Evolutionary conservation across 1,284 basidiomycete genomes (phyloP).

Genomic region (Apiotrichum gamsii): DNA sequence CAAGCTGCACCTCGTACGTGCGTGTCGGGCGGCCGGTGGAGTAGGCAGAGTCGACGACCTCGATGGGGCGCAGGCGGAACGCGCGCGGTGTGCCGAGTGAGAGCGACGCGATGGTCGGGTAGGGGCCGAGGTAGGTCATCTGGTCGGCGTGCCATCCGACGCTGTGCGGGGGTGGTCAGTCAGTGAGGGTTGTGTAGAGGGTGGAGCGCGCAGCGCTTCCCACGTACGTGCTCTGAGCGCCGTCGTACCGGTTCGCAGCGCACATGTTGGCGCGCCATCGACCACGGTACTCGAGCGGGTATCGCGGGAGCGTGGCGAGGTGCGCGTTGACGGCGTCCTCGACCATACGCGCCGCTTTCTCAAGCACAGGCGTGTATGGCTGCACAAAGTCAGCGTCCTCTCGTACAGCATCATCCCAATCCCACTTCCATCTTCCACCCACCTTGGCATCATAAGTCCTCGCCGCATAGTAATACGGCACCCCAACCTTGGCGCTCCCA

Average conservation of each 20-base stretch:
- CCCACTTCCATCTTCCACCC: not conserved
- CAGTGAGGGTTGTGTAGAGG: too few relatives aligned
- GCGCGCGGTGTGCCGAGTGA: constrained; percentile 73
- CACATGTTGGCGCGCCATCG: constrained; percentile 83
- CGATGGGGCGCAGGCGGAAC: constrained; percentile 60
- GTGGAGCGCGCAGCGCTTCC: too few relatives aligned
- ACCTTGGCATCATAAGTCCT: constrained; percentile 14
- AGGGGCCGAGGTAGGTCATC: constrained; percentile 69
- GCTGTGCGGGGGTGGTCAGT: constrained; percentile 43
- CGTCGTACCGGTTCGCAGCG: constrained; percentile 82
- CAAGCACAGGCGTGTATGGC: constrained; percentile 64
- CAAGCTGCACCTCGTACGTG: constrained; percentile 75
- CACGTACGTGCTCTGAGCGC: constrained; percentile 58
- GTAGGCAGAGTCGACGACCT: constrained; percentile 25
- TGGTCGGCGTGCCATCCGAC: constrained; percentile 78
- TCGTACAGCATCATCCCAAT: constrained; percentile 4
- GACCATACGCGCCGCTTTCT: constrained; percentile 68
- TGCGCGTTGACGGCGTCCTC: constrained; percentile 71
- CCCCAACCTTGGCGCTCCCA: constrained; percentile 7
- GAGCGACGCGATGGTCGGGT: constrained; percentile 84
- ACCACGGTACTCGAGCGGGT: constrained; percentile 67
- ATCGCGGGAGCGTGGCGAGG: constrained; percentile 58
- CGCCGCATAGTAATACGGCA: constrained; percentile 31
- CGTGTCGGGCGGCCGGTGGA: constrained; percentile 57
- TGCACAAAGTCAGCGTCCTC: constrained; percentile 19